Base-by-base conservation (phyloP, 2,329 filamentous ascomycete species). In the Ilyonectria destructans region DNA sequence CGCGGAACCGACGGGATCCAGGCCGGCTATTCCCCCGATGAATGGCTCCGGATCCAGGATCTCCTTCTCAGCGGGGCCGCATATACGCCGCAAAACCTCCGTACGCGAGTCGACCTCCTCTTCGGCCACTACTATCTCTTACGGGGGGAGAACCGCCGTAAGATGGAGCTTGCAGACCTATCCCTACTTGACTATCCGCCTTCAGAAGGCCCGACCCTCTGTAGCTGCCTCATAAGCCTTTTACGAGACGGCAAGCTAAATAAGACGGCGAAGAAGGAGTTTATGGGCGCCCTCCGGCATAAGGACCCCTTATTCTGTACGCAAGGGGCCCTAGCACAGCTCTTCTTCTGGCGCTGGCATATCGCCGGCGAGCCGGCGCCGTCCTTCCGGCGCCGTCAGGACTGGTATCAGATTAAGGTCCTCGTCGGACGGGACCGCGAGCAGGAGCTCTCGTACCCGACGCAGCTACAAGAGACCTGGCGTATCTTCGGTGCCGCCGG, bases 221-320 rank as follows among this genome's bases (percentile, higher is more conserved):
- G 33, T 35, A 5, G 33, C 33, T 35, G 33, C 33, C 33, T 35
- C 33, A 5, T 35, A 35, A 35, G 33, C 33, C 33, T 35, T 35
- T 35, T 35, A 35, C 33, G 4, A 49, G 46, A 49, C 46, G 46
- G 46, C 21, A 49, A 49, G n/a, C 46, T 49, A 49, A 49, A 49
- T 49, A 49, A 49, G 46, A 49, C 46, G n/a, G 21, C 46, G 46
- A 49, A 21, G 46, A 49, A 49, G 46, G 46, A 49, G 46, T 49
- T 49, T 21, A 49, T 49, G 6, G 46, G 46, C 46, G 46, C 46
- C 46, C 46, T 49, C 46, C 46, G 46, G 46, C 21, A 49, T 23
- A 49, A 21, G 21, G 46, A 49, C 46, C 19, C 17, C 46, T 49
- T 49, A 19, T 23, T 49, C 33, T 35, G 33, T 35, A 35, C 33